Evolutionary conservation across 352 stramenopile genomes (phyloP).

Genomic region (Phytophthora nicotianae): DNA sequence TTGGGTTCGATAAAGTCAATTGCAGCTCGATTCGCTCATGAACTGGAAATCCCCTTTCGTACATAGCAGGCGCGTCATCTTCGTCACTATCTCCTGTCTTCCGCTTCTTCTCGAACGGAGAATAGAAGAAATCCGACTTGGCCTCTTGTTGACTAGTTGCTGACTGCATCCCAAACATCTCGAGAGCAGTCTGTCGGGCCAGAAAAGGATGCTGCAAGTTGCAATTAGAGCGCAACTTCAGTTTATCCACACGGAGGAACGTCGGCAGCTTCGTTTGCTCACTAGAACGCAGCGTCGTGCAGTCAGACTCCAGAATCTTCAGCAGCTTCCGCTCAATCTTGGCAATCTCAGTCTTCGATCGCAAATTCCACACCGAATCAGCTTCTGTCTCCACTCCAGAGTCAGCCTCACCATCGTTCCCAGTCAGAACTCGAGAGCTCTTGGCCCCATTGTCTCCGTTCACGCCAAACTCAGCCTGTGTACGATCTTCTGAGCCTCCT

Average conservation of each 20-base stretch:
- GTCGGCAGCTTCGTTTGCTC: slow-evolving; percentile 61
- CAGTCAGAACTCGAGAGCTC: slow-evolving; percentile 12
- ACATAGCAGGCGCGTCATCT: slow-evolving; percentile 28
- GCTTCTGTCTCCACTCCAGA: slow-evolving; percentile 7
- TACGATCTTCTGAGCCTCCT: slow-evolving; percentile 19
- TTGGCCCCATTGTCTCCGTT: slow-evolving; percentile 17
- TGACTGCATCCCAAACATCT: slow-evolving; percentile 37
- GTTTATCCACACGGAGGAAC: slow-evolving; percentile 64
- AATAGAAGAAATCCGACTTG: slow-evolving; percentile 64
- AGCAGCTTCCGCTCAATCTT: slow-evolving; percentile 61
- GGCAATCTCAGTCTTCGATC: slow-evolving; percentile 59
- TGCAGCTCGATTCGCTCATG: slow-evolving; percentile 65
- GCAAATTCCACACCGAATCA: slow-evolving; percentile 61
- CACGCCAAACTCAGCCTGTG: slow-evolving; percentile 9
- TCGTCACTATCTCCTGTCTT: slow-evolving; percentile 7
- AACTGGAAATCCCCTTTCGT: slow-evolving; percentile 55
- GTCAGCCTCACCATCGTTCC: slow-evolving; percentile 13
- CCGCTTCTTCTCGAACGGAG: slow-evolving; percentile 54
- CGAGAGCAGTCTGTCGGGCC: slow-evolving; percentile 37
- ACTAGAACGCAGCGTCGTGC: slow-evolving; percentile 47
- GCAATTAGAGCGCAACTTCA: slow-evolving; percentile 46
- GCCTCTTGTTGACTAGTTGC: slow-evolving; percentile 19
- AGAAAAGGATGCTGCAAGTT: slow-evolving; percentile 48
- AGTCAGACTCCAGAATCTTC: slow-evolving; percentile 60
- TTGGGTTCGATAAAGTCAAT: slow-evolving; percentile 69